Evolutionary conservation across 1,284 basidiomycete species (phyloP), one percentile per base, ranked within the genome.

Genomic region (Inonotus hispidus): DNA sequence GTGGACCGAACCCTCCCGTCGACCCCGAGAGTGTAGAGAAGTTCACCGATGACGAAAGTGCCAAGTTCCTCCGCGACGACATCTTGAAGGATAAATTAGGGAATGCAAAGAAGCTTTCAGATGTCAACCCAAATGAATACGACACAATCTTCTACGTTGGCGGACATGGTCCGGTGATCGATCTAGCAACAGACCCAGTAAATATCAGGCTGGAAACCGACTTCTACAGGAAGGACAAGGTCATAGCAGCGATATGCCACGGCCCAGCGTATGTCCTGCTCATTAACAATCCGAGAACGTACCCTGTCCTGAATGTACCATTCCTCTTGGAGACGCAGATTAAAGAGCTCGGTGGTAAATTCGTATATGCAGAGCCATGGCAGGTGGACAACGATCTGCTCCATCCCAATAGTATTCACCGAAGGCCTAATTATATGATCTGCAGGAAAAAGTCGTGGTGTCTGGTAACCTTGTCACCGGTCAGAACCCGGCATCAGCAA

Each of bases 131-230:
- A 1, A 70, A 74, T 11, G 83, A 88, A 65, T 93, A 89, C 68
- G 84, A 80, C 59, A 90, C 84, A 11, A 75, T 93, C 63, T 93
- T 90, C 73, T 90, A 90, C 70, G 79, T 88, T 56, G 90, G 91
- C 52, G 90, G 85, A 35, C 87, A 89, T 68, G 87, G 87, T 2
- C 87, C 88, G 11, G 81, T 86, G 50, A 75, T 91, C 47, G 89
- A 91, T 70, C 77, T 92, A 23, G 72, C 88, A 1, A 66, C 66
- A 21, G 84, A 91, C 71, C 71, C 77, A 1, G 71, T 74, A 45
- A 88, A 87, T 72, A 79, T 77, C 66, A 78, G 81, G 66, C 77
- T 90, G 50, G 81, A 80, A 16, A 79, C 80, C 32, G 72, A 85
- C 80, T 87, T 90, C 74, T 90, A 81, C 74, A 76, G 77, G 57